Evolutionary conservation across 768 basidiomycete genomes (phyloP).

Genomic region (Tricholoma matsutake): DNA sequence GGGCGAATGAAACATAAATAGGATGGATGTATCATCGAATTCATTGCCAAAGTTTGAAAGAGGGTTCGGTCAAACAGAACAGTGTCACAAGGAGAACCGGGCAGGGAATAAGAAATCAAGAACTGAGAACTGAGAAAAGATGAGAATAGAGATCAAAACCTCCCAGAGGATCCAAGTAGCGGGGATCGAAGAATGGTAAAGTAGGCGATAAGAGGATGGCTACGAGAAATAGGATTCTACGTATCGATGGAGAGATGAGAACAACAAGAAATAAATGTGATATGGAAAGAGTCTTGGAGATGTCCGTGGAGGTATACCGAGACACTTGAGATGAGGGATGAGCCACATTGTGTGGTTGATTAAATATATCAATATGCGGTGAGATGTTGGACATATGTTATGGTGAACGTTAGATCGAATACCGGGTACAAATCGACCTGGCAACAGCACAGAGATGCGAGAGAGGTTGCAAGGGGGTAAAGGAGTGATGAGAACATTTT

Average conservation of each 20-base stretch:
- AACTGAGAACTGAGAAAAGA: not conserved
- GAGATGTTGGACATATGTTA: constrained; percentile 9
- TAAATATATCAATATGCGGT: constrained; percentile 19
- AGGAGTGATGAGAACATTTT: constrained; percentile 12
- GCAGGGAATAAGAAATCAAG: not conserved
- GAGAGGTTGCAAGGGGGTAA: constrained; percentile 9
- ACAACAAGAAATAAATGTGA: not conserved
- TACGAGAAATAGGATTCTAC: not conserved
- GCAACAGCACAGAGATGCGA: not conserved
- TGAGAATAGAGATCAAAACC: not conserved
- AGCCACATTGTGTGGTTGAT: constrained; percentile 17
- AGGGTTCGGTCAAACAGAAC: not conserved
- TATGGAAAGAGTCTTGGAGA: constrained; percentile 7
- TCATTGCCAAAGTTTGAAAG: not conserved
- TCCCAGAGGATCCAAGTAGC: not conserved
- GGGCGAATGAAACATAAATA: not conserved
- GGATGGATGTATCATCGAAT: not conserved
- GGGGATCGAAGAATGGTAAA: not conserved
- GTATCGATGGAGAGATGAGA: not conserved
- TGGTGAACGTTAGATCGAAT: constrained; percentile 7
- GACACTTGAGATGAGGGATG: constrained; percentile 18
- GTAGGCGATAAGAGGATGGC: not conserved
- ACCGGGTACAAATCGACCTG: not conserved
- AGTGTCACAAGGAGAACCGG: not conserved
- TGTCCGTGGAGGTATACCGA: constrained; percentile 23